These are phyloP conservation scores for Lyophyllum semitale DNA, from an alignment of 768 basidiomycete genomes.

Conservation along the genomic window DNA sequence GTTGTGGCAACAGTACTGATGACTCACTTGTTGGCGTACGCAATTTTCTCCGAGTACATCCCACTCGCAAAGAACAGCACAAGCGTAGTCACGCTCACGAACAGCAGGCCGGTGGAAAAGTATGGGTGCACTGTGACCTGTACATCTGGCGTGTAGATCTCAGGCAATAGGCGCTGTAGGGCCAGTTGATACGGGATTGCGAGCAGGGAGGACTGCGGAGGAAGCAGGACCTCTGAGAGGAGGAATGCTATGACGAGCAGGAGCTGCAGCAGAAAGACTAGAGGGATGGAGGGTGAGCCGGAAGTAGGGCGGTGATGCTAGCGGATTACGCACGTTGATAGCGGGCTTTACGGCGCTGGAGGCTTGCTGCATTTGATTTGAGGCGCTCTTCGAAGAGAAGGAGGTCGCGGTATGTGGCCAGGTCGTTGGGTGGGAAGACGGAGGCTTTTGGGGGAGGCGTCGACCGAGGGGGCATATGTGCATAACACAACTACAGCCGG, in stretches of 20 bases:
- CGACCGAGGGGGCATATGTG: slow-evolving; percentile 28
- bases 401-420: slow-evolving; percentile 82
- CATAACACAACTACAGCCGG: neutral
- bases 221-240: slow-evolving; percentile 72
- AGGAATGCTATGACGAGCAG: slow-evolving; percentile 70
- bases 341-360: slow-evolving; percentile 77
- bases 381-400: slow-evolving; percentile 95
- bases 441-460: slow-evolving; percentile 36
- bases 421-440: slow-evolving; percentile 65
- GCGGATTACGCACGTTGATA: slow-evolving; percentile 68
- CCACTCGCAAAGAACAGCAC: slow-evolving; percentile 95
- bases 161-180: slow-evolving; percentile 54
- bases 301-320: neutral
- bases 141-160: slow-evolving; percentile 41
- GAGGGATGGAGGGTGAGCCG: neutral
- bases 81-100: slow-evolving; percentile 88
- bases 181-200: slow-evolving; percentile 58
- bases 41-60: slow-evolving; percentile 95
- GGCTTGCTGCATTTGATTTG: slow-evolving; percentile 84
- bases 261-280: slow-evolving; percentile 79
- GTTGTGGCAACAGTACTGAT: neutral
- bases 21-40: slow-evolving; percentile 90
- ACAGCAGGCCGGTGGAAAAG: slow-evolving; percentile 75
- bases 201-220: slow-evolving; percentile 62
- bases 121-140: slow-evolving; percentile 67